Conservation (phyloP, 202 grass and related monocot genomes). For the Panicum virgatum region DNA sequence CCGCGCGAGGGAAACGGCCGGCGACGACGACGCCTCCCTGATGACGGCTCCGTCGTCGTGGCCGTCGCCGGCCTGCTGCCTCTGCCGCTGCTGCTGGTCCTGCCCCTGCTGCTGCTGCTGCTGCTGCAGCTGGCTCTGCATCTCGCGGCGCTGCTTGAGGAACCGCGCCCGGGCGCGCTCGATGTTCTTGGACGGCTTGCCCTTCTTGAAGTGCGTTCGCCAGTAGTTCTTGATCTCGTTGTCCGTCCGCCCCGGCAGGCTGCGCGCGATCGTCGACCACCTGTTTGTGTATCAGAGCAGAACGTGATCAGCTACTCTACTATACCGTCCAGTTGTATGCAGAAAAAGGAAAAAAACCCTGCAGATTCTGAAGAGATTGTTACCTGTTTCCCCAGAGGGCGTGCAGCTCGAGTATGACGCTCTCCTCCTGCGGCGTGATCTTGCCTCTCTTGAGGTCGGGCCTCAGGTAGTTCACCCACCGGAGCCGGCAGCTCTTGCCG, state of each 20-base stretch:
- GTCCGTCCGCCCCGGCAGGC: constrained; percentile 84
- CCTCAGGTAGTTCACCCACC: constrained; percentile 98
- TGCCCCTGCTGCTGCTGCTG: constrained; percentile 4
- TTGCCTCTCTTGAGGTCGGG: constrained; percentile 96
- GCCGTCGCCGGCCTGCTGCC: not conserved
- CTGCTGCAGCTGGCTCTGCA: constrained; percentile 36
- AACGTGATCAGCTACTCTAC: not conserved
- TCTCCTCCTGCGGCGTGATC: constrained; percentile 86
- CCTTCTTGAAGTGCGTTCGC: constrained; percentile 94
- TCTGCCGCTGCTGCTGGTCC: not conserved
- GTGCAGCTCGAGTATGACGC: constrained; percentile 76
- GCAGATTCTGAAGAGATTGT: not conserved
- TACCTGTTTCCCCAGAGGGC: constrained; percentile 91
- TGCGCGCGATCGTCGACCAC: constrained; percentile 95
- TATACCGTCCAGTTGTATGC: not conserved
- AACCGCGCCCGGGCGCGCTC: constrained; percentile 73
- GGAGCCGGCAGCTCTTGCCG: constrained; percentile 96
- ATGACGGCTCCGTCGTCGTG: not conserved
- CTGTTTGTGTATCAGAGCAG: not conserved
- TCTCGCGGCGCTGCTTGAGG: constrained; percentile 63
- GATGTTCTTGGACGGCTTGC: constrained; percentile 73
- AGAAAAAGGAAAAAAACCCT: not conserved
- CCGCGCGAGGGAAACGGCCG: not conserved
- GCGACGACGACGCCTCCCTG: not conserved
- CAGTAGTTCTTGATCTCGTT: constrained; percentile 99